A percentile compares a stretch with the other conserved stretches of the same genome.
phyloP scores from a whole-genome alignment of 805 yeast species.

The Yarrowia alimentaria region DNA sequence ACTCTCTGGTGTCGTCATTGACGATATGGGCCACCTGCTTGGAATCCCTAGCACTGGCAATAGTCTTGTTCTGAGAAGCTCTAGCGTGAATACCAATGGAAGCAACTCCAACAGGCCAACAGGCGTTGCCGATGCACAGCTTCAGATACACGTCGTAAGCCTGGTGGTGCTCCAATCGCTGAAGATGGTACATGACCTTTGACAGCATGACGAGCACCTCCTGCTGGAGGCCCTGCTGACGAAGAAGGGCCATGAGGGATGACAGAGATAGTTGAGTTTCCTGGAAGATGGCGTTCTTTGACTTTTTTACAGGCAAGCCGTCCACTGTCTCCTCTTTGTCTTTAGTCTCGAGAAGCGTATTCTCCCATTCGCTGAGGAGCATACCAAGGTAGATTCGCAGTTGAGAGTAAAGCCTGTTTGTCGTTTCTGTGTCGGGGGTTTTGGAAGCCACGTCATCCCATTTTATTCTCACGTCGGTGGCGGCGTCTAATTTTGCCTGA shows the following conservation, averaged over 20 bases:
- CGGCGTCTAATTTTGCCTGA: too few relatives aligned
- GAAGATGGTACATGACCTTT: slow-evolving; percentile 61
- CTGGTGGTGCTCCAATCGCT: slow-evolving; percentile 47
- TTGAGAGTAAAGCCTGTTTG: slow-evolving; percentile 35
- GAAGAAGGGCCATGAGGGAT: slow-evolving; percentile 54
- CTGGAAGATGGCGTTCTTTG: slow-evolving; percentile 39
- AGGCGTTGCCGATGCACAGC: slow-evolving; percentile 79
- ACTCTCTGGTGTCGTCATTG: slow-evolving; percentile 74
- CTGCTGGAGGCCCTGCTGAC: slow-evolving; percentile 43
- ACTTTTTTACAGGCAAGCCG: slow-evolving; percentile 21
- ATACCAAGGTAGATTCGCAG: slow-evolving; percentile 50
- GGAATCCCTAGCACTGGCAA: slow-evolving; percentile 41
- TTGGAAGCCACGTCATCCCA: slow-evolving; percentile 11
- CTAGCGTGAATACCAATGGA: slow-evolving; percentile 79
- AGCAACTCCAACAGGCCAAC: slow-evolving; percentile 88
- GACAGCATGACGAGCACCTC: slow-evolving; percentile 54
- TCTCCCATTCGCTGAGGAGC: slow-evolving; percentile 44
- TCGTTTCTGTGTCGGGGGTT: neutral
- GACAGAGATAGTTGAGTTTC: slow-evolving; percentile 53
- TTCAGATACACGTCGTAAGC: slow-evolving; percentile 72
- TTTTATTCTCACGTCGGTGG: slow-evolving; percentile 4
- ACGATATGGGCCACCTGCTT: slow-evolving; percentile 61
- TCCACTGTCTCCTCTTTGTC: neutral
- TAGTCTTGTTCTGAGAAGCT: slow-evolving; percentile 56
- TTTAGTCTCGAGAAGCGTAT: slow-evolving; percentile 34